Percentiles rank a stretch among this genome's conserved stretches.
Evolutionary conservation across 306 rosid genomes (phyloP).

Genomic region (Pterocarpus macrocarpus): DNA sequence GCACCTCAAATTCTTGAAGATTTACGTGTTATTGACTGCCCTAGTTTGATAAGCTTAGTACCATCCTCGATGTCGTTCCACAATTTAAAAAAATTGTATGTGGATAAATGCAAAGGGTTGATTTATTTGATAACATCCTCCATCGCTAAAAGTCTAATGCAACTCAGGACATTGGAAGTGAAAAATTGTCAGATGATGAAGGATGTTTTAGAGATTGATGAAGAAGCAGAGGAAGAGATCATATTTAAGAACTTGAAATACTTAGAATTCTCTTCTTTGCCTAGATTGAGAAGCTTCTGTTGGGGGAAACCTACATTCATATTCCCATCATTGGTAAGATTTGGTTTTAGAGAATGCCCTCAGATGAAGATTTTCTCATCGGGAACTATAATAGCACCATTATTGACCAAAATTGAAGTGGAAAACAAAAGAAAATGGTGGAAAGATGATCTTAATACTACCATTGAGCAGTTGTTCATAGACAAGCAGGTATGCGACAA

Average conservation of each 20-base stretch:
- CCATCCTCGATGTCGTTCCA: background rate
- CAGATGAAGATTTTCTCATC: constrained; percentile 11
- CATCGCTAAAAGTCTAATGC: constrained; percentile 15
- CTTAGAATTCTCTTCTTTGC: background rate
- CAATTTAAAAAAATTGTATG: background rate
- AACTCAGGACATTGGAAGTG: background rate
- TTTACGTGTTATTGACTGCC: background rate
- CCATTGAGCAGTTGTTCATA: background rate
- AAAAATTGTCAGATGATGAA: background rate
- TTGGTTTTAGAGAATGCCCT: background rate
- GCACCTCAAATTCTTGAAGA: background rate
- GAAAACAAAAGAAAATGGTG: background rate
- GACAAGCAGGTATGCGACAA: background rate
- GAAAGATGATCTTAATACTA: constrained; percentile 12
- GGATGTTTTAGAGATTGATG: constrained; percentile 15
- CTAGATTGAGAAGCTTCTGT: constrained; percentile 27
- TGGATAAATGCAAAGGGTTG: background rate
- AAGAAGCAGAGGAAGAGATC: constrained; percentile 4
- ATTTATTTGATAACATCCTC: background rate
- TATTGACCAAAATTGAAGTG: background rate
- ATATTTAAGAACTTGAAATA: constrained; percentile 5
- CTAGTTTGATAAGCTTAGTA: background rate
- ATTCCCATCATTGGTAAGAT: background rate
- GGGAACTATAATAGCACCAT: background rate
- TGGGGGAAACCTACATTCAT: background rate